Conservation (phyloP, 352 stramenopile genomes). For the Phytophthora ohioensis region DNA sequence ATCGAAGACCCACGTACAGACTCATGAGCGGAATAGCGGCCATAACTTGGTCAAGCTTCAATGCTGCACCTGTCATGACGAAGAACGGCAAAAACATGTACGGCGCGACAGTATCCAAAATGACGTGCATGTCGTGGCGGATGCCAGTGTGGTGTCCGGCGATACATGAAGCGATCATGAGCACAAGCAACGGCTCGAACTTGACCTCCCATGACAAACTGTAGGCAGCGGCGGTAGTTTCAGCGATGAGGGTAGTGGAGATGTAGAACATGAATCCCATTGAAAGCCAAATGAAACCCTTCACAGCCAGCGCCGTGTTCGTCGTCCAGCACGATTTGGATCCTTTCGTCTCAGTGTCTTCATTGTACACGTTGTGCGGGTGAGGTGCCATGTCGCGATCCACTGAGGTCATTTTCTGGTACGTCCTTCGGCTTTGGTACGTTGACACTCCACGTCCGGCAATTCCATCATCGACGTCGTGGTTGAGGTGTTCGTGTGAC, state of each 20-base stretch:
- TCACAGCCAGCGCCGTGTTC: constrained; percentile 51
- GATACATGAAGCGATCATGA: constrained; percentile 73
- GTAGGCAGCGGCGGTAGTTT: constrained; percentile 50
- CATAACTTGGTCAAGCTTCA: constrained; percentile 74
- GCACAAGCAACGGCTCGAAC: constrained; percentile 70
- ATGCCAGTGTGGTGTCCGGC: constrained; percentile 64
- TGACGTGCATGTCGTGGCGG: constrained; percentile 81
- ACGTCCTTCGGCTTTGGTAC: constrained; percentile 17
- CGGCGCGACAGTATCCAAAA: constrained; percentile 66
- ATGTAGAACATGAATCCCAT: constrained; percentile 73
- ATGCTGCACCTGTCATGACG: constrained; percentile 71
- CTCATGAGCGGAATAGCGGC: constrained; percentile 71
- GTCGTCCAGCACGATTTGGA: constrained; percentile 26
- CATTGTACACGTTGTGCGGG: constrained; percentile 61
- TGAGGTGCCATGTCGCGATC: constrained; percentile 48
- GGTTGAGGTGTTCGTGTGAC: not conserved
- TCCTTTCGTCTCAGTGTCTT: constrained; percentile 25
- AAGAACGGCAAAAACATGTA: constrained; percentile 83
- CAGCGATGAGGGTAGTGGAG: constrained; percentile 48
- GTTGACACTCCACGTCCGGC: constrained; percentile 4
- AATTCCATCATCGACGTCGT: constrained; percentile 9
- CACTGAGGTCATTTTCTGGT: constrained; percentile 27
- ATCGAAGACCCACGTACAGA: constrained; percentile 64
- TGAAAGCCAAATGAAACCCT: constrained; percentile 73
- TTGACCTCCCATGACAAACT: constrained; percentile 74